These are phyloP conservation scores for Apiospora pterosperma DNA, from an alignment of 2,329 filamentous ascomycete genomes.

Conservation along the genomic window DNA sequence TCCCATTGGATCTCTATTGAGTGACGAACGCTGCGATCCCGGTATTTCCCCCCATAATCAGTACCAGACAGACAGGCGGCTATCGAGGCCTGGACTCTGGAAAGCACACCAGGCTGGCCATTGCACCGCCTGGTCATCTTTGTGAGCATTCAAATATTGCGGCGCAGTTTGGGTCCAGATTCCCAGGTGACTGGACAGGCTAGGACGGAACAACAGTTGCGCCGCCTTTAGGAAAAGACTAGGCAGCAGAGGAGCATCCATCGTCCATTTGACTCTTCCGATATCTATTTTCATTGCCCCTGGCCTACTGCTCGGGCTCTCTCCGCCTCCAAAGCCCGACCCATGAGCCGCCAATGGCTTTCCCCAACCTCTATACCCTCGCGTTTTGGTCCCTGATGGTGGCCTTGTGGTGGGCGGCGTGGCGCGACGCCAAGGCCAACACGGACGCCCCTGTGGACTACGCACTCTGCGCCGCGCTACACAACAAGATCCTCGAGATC, in stretches of 20 bases:
- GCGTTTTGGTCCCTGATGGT: background rate
- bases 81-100: too few relatives aligned
- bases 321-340: background rate
- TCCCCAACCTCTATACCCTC: background rate
- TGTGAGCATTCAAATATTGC: background rate
- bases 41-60: too few relatives aligned
- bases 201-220: background rate
- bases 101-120: too few relatives aligned
- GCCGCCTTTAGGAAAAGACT: background rate
- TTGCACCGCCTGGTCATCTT: too few relatives aligned
- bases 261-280: background rate
- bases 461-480: constrained; percentile 16
- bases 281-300: background rate
- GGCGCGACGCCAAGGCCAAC: background rate
- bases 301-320: background rate
- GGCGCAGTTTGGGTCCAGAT: background rate
- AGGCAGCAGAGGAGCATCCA: background rate
- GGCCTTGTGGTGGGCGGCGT: background rate
- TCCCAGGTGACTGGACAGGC: background rate
- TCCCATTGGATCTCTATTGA: too few relatives aligned
- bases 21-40: too few relatives aligned
- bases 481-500: constrained; percentile 11
- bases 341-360: background rate
- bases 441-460: constrained; percentile 11
- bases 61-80: too few relatives aligned